Evolutionary conservation across 2,329 filamentous ascomycete genomes (phyloP), one percentile per base, ranked within the genome.

Genomic region (Diaporthe caulivora): DNA sequence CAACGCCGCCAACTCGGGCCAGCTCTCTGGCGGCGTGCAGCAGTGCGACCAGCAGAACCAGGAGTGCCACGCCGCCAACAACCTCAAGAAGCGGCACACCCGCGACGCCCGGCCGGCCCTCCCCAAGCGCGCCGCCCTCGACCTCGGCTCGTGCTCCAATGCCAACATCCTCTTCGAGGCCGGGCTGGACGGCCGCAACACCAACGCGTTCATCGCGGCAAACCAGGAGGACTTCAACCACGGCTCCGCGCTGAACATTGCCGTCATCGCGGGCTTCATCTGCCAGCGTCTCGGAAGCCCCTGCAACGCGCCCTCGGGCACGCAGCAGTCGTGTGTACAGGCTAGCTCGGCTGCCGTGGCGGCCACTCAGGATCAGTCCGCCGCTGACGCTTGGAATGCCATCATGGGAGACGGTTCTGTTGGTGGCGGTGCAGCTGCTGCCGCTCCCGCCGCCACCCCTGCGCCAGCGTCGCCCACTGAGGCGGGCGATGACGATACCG

Each of bases 251-350:
- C 79, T 84, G 53, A 84, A 84, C 77, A 87, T 88, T 77, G 81
- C 78, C 54, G 81, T 87, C 77, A 86, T 88, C 75, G 82, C 86
- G 17, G 78, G 80, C 57, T 88, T 88, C 79, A 86, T 88, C 79
- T 87, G 86, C 80, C 78, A 81, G 70, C 84, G 84, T 72, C 79
- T 86, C 18, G 75, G 76, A 34, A 81, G 75, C 58, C 74, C 79
- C 17, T 84, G 82, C 75, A 79, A 81, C 31, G 82, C 82, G 1
- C 69, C 77, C 6, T 77, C 77, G n/a, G 78, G 76, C 40, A 77
- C 75, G n/a, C 74, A 77, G 73, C 74, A 77, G 7, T 77, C 75
- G 17, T 81, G 78, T 72, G 77, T 78, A 9, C 77, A 75, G 70
- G 78, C 78, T 17, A 78, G 76, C 18, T 73, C 77, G 2, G 79